A percentile compares a stretch with the other conserved stretches of the same genome.
Conservation (phyloP, 495 filamentous ascomycete genomes). For the Niebla homalea region DNA sequence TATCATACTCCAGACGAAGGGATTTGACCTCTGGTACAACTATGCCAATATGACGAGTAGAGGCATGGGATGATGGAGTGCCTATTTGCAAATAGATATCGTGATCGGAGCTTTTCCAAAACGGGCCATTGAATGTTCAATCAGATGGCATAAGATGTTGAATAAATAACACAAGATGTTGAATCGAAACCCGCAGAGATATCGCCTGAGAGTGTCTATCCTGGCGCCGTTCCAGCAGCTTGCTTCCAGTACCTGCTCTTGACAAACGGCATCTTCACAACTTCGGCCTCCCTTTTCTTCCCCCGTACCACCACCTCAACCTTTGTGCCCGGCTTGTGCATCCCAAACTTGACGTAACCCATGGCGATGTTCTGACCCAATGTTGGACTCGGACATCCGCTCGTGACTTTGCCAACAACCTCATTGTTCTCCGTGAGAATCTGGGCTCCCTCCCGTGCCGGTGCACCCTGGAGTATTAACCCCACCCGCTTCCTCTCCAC, state of each 20-base stretch:
- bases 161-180: not conserved
- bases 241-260: conserved; percentile 47
- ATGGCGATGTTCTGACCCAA: conserved; percentile 86
- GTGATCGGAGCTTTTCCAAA: too few species aligned
- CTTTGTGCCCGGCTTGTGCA: conserved; percentile 79
- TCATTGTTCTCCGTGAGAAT: conserved; percentile 36
- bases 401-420: conserved; percentile 57
- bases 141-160: too few species aligned
- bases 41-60: too few species aligned
- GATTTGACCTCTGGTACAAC: too few species aligned
- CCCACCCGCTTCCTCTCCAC: conserved; percentile 69
- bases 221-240: conserved; percentile 14
- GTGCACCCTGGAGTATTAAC: conserved; percentile 70
- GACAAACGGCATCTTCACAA: conserved; percentile 92
- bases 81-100: too few species aligned
- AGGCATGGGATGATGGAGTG: too few species aligned
- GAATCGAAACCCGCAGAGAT: not conserved
- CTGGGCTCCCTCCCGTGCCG: conserved; percentile 77
- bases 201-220: not conserved
- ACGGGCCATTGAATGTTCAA: too few species aligned
- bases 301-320: conserved; percentile 70
- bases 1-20: too few species aligned
- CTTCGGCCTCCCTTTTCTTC: conserved; percentile 61
- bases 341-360: conserved; percentile 75
- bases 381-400: conserved; percentile 77